phyloP scores from a whole-genome alignment of 2,329 filamentous ascomycete species.

The Fusarium tupiense region DNA sequence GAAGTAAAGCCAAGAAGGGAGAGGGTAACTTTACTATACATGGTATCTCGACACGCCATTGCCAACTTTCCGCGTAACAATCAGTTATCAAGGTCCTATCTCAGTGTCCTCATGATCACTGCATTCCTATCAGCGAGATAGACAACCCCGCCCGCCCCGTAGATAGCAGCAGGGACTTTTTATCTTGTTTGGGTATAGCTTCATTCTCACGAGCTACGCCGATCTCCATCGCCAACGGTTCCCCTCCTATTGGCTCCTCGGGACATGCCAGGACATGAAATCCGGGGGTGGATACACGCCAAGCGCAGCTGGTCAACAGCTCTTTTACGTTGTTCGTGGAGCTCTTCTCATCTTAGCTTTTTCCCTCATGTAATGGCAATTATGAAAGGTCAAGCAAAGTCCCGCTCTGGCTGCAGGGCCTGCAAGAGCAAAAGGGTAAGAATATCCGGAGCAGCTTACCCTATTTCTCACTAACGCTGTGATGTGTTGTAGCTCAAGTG shows the following conservation, averaged over 20 bases:
- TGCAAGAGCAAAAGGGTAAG: constrained; percentile 24
- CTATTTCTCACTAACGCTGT: neutral
- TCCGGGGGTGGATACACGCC: constrained; percentile 8
- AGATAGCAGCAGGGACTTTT: constrained; percentile 28
- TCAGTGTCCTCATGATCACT: constrained; percentile 9
- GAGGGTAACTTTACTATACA: constrained; percentile 1
- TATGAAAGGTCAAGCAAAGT: constrained; percentile 28
- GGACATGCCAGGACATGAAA: constrained; percentile 6
- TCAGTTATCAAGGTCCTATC: neutral
- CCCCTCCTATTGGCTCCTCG: constrained; percentile 16
- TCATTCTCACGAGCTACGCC: neutral
- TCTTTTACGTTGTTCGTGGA: constrained; percentile 17
- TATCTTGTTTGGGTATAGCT: constrained; percentile 26
- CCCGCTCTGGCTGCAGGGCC: constrained; percentile 21
- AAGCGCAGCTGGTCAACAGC: neutral
- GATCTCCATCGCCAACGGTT: constrained; percentile 1
- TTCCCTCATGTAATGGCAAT: neutral
- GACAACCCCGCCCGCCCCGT: constrained; percentile 5
- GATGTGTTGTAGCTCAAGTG: constrained; percentile 18
- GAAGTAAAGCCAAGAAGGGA: neutral
- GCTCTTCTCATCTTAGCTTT: neutral
- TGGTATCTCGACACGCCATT: neutral
- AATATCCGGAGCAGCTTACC: neutral
- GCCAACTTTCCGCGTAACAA: neutral
- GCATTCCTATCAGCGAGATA: neutral